Evolutionary conservation across 1,139 yeast genomes (phyloP), one percentile per base, ranked within the genome.

Genomic region (Candida sanyaensis): DNA sequence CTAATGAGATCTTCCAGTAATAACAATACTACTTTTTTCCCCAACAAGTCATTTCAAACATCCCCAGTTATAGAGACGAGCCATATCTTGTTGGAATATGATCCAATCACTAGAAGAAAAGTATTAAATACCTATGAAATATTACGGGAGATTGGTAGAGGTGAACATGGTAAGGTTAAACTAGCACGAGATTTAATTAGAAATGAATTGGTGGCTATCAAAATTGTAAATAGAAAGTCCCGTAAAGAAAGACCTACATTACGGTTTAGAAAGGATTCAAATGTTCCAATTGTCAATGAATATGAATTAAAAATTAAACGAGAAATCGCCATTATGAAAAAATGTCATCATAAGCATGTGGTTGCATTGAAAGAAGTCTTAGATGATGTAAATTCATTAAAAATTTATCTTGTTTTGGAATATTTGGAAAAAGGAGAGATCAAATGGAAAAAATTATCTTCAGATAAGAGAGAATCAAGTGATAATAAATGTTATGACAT

Each of bases 81-180:
- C 52, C 81, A 80, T 51, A 91, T 95, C 6, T 82, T 80, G 42
- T 78, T 93, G 43, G 96, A 91, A 56, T 91, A 88, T 64, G 97
- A 93, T 64, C 98, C 98, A 0, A 80, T 88, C 3, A 85, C 89
- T 3, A 86, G 88, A 51, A 80, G 96, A 44, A 88, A 92, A 63
- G 84, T 88, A 28, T 76, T 95, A 52, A 95, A 95, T 68, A 86
- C 96, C 0, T 95, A 93, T 63, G 99, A 93, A 65, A 88, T 95
- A 37, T 71, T 92, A 36, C 75, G 79, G 40, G 98, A 93, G 66
- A 76, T 95, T 34, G 99, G 99, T 4, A 78, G 89, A 43, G 99
- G 99, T 10, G 97, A 93, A 65, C 99, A 93, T 66, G 99, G 99
- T 13, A 92, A 91, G 65, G 99, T 95, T 40, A 95, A 93, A 65